Evolutionary conservation across 2,329 filamentous ascomycete species (phyloP).

Genomic region (Neonectria neomacrospora): DNA sequence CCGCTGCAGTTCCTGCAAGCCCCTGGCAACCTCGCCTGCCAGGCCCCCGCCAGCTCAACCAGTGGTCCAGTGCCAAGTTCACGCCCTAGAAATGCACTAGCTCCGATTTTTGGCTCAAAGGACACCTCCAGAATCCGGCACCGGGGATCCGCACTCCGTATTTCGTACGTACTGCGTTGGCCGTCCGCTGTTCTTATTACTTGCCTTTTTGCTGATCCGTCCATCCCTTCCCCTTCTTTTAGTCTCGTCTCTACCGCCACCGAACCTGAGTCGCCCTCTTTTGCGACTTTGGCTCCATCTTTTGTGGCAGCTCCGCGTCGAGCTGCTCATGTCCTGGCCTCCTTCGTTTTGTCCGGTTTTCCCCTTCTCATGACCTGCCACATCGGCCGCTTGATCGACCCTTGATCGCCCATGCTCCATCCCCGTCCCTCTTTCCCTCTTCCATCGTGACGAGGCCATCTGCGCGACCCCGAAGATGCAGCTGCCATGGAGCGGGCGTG

Average conservation of each 20-base stretch:
- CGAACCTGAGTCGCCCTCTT: conserved; percentile 4
- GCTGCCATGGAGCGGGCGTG: conserved; percentile 51
- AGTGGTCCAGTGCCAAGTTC: conserved; percentile 1
- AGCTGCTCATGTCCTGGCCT: conserved; percentile 30
- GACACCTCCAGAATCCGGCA: conserved; percentile 30
- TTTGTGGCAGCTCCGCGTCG: conserved; percentile 7
- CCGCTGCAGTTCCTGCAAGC: conserved; percentile 36
- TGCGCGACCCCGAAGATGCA: conserved; percentile 49
- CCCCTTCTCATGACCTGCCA: conserved; percentile 40
- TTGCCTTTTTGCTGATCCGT: background rate
- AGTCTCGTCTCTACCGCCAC: conserved; percentile 22
- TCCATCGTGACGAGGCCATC: conserved; percentile 33
- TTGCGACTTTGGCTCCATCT: conserved; percentile 5
- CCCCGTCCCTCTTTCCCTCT: conserved; percentile 30
- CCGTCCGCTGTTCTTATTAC: conserved; percentile 21
- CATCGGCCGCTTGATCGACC: conserved; percentile 31
- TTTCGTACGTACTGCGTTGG: background rate
- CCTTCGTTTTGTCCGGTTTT: conserved; percentile 25
- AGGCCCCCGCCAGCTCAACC: conserved; percentile 22
- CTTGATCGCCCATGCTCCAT: conserved; percentile 36
- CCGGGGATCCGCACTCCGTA: conserved; percentile 20
- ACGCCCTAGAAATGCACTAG: conserved; percentile 41
- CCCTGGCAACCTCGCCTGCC: conserved; percentile 44
- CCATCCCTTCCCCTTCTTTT: conserved; percentile 14
- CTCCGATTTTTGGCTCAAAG: conserved; percentile 31